A percentile compares a stretch with the other conserved stretches of the same genome.
These are phyloP conservation scores for Raphanus sativus DNA, from an alignment of 345 rosid genomes.

Conservation along the genomic window DNA sequence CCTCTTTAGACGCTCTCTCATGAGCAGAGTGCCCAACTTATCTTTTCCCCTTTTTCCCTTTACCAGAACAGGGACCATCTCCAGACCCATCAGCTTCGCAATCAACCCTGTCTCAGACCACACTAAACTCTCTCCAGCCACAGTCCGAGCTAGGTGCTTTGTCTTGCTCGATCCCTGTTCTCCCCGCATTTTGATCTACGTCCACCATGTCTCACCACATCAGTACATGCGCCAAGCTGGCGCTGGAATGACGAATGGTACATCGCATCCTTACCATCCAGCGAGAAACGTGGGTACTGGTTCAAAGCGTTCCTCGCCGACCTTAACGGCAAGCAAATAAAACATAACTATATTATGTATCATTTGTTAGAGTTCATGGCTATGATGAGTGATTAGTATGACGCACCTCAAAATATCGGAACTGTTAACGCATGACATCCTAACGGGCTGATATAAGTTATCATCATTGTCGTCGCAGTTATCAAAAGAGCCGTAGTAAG, in stretches of 20 bases:
- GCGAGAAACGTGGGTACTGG: constrained; percentile 89
- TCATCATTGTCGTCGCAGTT: background rate
- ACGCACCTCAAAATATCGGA: no score
- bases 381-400: background rate
- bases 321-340: constrained; percentile 12
- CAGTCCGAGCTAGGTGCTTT: constrained; percentile 36
- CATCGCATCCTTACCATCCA: constrained; percentile 89
- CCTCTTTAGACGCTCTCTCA: constrained; percentile 50
- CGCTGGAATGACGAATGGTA: constrained; percentile 67
- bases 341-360: no score
- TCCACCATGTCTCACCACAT: constrained; percentile 18
- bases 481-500: constrained; percentile 28
- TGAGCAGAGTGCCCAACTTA: constrained; percentile 40
- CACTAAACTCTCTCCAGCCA: no score
- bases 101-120: no score
- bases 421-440: no score
- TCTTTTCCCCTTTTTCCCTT: constrained; percentile 32
- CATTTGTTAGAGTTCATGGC: background rate
- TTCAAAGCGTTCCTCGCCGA: constrained; percentile 81
- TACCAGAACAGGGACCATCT: constrained; percentile 64
- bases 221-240: constrained; percentile 32
- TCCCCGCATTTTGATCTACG: constrained; percentile 35
- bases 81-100: constrained; percentile 70
- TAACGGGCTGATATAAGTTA: constrained; percentile 27
- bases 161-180: constrained; percentile 25